Evolutionary conservation across 257 asterid genomes (phyloP).

Genomic region (Penstemon barbatus): DNA sequence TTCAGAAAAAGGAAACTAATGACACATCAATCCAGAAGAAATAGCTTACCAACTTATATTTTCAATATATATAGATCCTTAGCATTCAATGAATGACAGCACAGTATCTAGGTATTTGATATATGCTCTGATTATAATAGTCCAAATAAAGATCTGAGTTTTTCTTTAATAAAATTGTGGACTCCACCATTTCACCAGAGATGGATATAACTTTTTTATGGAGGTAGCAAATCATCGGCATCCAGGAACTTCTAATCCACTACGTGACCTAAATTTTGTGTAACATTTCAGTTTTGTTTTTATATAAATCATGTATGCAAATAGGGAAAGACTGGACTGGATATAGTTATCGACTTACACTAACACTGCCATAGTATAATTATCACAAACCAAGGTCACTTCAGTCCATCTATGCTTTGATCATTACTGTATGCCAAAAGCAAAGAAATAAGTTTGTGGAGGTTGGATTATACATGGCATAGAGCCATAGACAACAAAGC

Average conservation of each 20-base stretch:
- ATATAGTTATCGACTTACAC: no score
- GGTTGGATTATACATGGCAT: no score
- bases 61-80: neutral
- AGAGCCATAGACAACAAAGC: no score
- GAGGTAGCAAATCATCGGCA: neutral
- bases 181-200: neutral
- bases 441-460: no score
- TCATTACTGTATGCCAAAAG: no score
- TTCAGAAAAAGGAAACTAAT: neutral
- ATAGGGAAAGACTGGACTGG: no score
- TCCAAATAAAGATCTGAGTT: neutral
- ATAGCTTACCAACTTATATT: neutral
- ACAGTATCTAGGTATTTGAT: slow-evolving; percentile 9
- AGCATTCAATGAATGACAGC: neutral
- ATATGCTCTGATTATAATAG: neutral
- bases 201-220: neutral
- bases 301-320: no score
- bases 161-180: neutral
- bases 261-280: neutral
- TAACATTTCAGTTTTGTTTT: no score
- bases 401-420: no score
- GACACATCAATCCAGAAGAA: neutral
- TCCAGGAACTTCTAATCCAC: neutral
- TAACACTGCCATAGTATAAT: no score
- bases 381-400: no score